A percentile compares a stretch with the other conserved stretches of the same genome.
phyloP scores from a whole-genome alignment of 495 filamentous ascomycete genomes.

The Haplographium delicatum region DNA sequence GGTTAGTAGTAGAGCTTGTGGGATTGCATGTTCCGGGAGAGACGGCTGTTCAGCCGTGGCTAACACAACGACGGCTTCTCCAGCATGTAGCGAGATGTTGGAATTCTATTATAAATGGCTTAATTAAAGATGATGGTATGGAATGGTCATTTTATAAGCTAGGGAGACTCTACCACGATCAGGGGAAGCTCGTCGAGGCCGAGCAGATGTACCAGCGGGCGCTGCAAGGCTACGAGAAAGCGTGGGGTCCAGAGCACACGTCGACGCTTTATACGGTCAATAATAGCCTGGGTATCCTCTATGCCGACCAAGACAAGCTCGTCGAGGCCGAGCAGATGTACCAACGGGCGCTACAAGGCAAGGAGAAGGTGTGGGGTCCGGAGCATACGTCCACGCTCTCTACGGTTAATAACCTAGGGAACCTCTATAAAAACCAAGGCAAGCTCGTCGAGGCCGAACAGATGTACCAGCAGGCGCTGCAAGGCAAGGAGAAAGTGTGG shows the following conservation, averaged over 20 bases:
- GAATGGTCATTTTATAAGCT: constrained; percentile 23
- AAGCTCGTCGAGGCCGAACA: too few relatives aligned
- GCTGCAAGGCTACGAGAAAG: constrained; percentile 32
- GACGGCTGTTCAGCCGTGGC: constrained; percentile 21
- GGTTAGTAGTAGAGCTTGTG: constrained; percentile 3
- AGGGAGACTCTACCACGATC: constrained; percentile 24
- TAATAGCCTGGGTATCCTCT: constrained; percentile 26
- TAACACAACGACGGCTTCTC: constrained; percentile 30
- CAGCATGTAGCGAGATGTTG: constrained; percentile 30
- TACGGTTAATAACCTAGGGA: too few relatives aligned
- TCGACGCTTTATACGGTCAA: constrained; percentile 30
- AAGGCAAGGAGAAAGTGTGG: too few relatives aligned
- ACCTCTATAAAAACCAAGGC: too few relatives aligned
- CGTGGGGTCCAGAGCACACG: constrained; percentile 31
- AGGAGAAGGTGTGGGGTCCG: constrained; percentile 31
- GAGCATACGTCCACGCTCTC: too few relatives aligned
- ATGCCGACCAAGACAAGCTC: constrained; percentile 24
- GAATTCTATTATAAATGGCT: not conserved
- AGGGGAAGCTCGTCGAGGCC: constrained; percentile 9
- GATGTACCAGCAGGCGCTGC: too few relatives aligned
- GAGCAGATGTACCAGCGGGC: constrained; percentile 31
- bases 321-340: constrained; percentile 29
- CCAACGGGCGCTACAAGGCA: constrained; percentile 31
- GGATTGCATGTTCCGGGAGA: constrained; percentile 15
- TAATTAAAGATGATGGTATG: constrained; percentile 28